These are phyloP conservation scores for Phytophthora ohioensis DNA, from an alignment of 352 stramenopile species.

Conservation along the genomic window DNA sequence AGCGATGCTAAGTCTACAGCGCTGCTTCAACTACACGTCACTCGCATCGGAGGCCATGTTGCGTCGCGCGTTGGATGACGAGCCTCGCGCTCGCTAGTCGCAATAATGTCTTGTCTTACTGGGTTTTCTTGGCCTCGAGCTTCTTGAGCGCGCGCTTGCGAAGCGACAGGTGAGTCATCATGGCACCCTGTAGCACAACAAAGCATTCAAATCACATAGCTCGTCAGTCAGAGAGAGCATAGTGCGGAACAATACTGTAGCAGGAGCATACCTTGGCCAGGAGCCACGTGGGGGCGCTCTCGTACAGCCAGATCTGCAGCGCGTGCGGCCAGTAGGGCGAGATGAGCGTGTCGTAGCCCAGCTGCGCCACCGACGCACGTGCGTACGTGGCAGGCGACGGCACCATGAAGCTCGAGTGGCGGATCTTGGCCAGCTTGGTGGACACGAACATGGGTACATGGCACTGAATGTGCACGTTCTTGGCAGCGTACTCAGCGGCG, in stretches of 20 bases:
- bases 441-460: constrained; percentile 99
- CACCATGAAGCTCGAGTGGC: constrained; percentile 94
- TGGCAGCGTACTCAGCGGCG: constrained; percentile 94
- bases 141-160: constrained; percentile 91
- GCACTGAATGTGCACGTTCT: constrained; percentile 96
- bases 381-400: constrained; percentile 93
- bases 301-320: constrained; percentile 96
- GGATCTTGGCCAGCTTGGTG: constrained; percentile 99
- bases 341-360: constrained; percentile 93
- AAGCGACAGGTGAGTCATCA: constrained; percentile 82
- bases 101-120: constrained; percentile 44
- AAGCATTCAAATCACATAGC: constrained; percentile 7
- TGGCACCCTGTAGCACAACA: constrained; percentile 54
- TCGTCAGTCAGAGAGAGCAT: constrained; percentile 19
- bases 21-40: background rate
- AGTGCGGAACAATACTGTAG: background rate
- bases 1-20: background rate
- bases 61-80: constrained; percentile 5
- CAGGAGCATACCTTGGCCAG: constrained; percentile 76
- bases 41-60: background rate
- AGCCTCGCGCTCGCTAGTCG: background rate
- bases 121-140: constrained; percentile 84
- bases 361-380: constrained; percentile 90
- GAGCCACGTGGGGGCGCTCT: constrained; percentile 88
- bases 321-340: constrained; percentile 97